Conservation (phyloP, 805 yeast species). For the Starmerella khaoyaiensis region DNA sequence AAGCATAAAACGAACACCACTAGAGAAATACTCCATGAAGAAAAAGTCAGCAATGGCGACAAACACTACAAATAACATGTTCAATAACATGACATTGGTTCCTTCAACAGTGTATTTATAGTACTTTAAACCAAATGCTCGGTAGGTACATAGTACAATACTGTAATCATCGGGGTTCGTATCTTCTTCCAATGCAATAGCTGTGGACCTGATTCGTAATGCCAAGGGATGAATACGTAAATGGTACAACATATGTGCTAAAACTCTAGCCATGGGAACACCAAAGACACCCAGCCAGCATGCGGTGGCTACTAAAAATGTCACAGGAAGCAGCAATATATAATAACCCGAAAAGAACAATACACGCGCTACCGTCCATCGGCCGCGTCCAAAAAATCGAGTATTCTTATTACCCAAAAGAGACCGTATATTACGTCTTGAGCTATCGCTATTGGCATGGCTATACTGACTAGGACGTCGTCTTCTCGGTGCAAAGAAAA, state of each 20-base stretch:
- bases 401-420: constrained; percentile 18
- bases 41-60: constrained; percentile 74
- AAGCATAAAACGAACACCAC: constrained; percentile 50
- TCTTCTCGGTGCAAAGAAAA: constrained; percentile 58
- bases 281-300: constrained; percentile 81
- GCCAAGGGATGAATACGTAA: constrained; percentile 85
- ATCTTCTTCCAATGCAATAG: constrained; percentile 33
- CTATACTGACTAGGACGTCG: constrained; percentile 18
- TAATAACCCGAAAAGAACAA: constrained; percentile 63
- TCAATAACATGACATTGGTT: constrained; percentile 83
- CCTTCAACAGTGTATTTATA: constrained; percentile 95
- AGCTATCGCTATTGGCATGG: constrained; percentile 3
- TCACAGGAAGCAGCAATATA: constrained; percentile 53
- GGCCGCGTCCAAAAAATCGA: constrained; percentile 80
- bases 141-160: constrained; percentile 74
- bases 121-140: constrained; percentile 85
- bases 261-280: constrained; percentile 83
- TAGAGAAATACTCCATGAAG: constrained; percentile 39
- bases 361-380: constrained; percentile 77
- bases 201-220: constrained; percentile 49
- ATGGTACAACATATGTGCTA: constrained; percentile 56
- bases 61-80: constrained; percentile 62
- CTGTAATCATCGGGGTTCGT: constrained; percentile 11
- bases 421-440: not conserved
- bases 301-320: constrained; percentile 39